Conservation (phyloP, 805 yeast genomes). For the Debaryomyces prosopidis region DNA sequence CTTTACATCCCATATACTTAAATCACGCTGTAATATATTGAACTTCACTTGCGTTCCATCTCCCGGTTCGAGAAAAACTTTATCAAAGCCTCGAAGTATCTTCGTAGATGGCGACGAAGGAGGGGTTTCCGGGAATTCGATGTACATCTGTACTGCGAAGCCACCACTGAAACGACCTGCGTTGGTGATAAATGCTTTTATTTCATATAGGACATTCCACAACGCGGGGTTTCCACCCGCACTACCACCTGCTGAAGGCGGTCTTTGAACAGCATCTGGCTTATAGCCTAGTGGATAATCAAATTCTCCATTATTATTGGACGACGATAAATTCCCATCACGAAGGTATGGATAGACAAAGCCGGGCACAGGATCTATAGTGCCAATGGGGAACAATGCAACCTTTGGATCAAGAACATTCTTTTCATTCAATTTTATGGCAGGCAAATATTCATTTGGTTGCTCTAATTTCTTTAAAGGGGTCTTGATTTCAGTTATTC, state of each 20-base stretch:
- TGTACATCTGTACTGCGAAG: slow-evolving; percentile 53
- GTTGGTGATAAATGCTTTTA: slow-evolving; percentile 47
- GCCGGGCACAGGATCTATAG: slow-evolving; percentile 54
- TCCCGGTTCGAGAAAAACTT: slow-evolving; percentile 47
- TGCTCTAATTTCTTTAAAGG: slow-evolving; percentile 48
- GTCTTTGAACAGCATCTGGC: slow-evolving; percentile 35
- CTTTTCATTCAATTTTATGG: slow-evolving; percentile 6
- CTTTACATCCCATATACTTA: slow-evolving; percentile 56
- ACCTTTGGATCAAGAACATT: slow-evolving; percentile 51
- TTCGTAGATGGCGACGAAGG: slow-evolving; percentile 52
- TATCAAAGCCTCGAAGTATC: slow-evolving; percentile 58
- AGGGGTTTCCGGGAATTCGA: slow-evolving; percentile 51
- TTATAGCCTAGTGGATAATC: slow-evolving; percentile 41
- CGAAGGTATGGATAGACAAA: slow-evolving; percentile 56
- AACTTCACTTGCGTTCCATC: slow-evolving; percentile 38
- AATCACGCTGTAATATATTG: slow-evolving; percentile 50
- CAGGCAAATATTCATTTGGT: slow-evolving; percentile 48
- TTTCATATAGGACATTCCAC: slow-evolving; percentile 53
- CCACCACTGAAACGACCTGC: slow-evolving; percentile 48
- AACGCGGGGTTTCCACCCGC: slow-evolving; percentile 61
- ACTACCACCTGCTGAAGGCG: slow-evolving; percentile 49
- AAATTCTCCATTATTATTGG: slow-evolving; percentile 37
- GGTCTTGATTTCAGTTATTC: slow-evolving; percentile 40
- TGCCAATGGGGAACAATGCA: slow-evolving; percentile 53
- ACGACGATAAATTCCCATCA: slow-evolving; percentile 31